These are phyloP conservation scores for Porogramme epimiltina DNA, from an alignment of 1,284 basidiomycete species.

Conservation along the genomic window DNA sequence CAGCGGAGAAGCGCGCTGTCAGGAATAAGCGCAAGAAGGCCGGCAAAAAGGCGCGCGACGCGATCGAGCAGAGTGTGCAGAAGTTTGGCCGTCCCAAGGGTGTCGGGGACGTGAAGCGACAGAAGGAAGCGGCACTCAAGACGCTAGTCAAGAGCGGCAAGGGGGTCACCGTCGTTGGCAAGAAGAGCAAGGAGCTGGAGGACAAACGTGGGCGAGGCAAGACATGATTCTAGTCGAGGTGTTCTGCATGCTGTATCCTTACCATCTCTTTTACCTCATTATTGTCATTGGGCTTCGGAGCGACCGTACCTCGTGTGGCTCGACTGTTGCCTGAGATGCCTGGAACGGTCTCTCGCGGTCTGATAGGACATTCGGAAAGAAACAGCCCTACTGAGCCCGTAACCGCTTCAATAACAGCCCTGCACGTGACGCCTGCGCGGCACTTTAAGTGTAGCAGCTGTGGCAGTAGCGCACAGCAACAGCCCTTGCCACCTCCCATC, in stretches of 20 bases:
- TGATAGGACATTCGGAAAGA: not conserved
- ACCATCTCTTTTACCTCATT: slow-evolving; percentile 13
- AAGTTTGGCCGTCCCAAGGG: slow-evolving; percentile 59
- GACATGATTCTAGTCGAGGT: slow-evolving; percentile 12
- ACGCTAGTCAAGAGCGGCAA: slow-evolving; percentile 83
- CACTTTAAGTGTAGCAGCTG: slow-evolving; percentile 17
- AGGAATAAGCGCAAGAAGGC: slow-evolving; percentile 77
- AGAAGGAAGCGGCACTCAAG: slow-evolving; percentile 82
- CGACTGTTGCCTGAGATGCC: not conserved
- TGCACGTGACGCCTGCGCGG: slow-evolving; percentile 13
- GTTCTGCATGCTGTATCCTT: slow-evolving; percentile 3
- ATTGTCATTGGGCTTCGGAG: not conserved
- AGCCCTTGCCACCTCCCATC: slow-evolving; percentile 11
- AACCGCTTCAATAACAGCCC: too few relatives aligned
- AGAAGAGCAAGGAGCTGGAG: slow-evolving; percentile 47
- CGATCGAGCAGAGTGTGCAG: slow-evolving; percentile 69
- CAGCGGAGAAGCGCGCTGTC: slow-evolving; percentile 78
- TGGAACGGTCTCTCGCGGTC: not conserved
- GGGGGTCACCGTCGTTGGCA: slow-evolving; percentile 87
- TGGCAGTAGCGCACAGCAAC: slow-evolving; percentile 19
- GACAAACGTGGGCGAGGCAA: slow-evolving; percentile 36
- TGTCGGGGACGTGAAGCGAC: slow-evolving; percentile 60
- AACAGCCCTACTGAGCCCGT: not conserved
- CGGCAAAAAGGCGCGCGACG: slow-evolving; percentile 71
- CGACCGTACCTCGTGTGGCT: not conserved